Conservation (phyloP, 495 filamentous ascomycete genomes). For the Neohortaea acidophila region DNA sequence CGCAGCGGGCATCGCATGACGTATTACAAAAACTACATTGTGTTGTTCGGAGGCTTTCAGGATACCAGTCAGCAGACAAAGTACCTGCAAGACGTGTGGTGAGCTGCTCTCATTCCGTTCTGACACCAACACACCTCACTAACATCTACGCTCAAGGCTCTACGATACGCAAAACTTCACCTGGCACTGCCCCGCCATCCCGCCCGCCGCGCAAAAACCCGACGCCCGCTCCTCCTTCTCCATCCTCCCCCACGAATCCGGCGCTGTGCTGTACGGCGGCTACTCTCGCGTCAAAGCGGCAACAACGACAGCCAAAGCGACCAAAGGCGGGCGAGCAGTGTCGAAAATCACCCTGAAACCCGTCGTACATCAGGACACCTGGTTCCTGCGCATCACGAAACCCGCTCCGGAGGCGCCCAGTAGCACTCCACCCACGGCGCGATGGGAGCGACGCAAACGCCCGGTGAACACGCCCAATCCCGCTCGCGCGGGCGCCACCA, state of each 20-base stretch:
- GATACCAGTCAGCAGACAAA: constrained; percentile 87
- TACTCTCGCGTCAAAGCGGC: constrained; percentile 78
- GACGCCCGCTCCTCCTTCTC: constrained; percentile 84
- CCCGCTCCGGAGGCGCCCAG: constrained; percentile 46
- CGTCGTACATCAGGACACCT: constrained; percentile 83
- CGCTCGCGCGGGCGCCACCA: constrained; percentile 69
- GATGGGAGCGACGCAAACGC: constrained; percentile 88
- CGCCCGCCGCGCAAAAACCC: constrained; percentile 64
- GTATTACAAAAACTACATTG: constrained; percentile 72
- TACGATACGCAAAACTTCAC: constrained; percentile 55
- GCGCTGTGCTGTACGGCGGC: constrained; percentile 79
- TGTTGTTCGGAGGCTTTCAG: constrained; percentile 77
- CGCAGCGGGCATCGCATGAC: constrained; percentile 86
- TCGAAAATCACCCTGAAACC: constrained; percentile 61
- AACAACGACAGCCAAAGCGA: constrained; percentile 36
- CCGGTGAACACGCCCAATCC: constrained; percentile 81
- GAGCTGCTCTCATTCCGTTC: too few species aligned
- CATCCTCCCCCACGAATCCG: constrained; percentile 73
- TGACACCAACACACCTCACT: too few species aligned
- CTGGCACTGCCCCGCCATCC: constrained; percentile 59
- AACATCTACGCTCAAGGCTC: too few species aligned
- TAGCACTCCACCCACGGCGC: constrained; percentile 48
- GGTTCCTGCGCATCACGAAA: constrained; percentile 71
- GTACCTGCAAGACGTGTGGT: constrained; percentile 64
- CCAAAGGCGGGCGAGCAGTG: constrained; percentile 44